Evolutionary conservation across 2,329 filamentous ascomycete genomes (phyloP), one percentile per base, ranked within the genome.

Genomic region (Arthrinium phaeospermum): DNA sequence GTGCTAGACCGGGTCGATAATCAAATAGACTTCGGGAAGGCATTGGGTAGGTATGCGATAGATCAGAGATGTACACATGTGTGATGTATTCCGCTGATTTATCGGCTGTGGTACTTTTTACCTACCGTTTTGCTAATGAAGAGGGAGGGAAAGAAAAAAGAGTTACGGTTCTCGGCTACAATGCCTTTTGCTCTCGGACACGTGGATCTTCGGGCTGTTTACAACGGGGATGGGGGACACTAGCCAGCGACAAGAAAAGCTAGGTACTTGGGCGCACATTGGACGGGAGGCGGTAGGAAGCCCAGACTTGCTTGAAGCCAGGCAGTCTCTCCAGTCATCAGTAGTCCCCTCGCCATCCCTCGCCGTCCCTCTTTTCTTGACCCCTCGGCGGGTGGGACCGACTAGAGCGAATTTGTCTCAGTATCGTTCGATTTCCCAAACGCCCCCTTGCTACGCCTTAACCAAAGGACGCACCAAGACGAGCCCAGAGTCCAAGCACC

Each of bases 351-450:
- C 19, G 19, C 46, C 16, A 14, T 47, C 46, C 46, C 46, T 47
- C 46, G 27, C 27, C 27, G 27, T 30, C 27, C 27, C 27, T 30
- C 27, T 30, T 22, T 41, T 41, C 57, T 37, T 34, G 10, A 64
- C 34, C 57, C 34, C 57, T 64, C 19, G 45, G 22, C 45, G 67
- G 44, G 67, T 27, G 67, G 67, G 67, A 24, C 45, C 67, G 67
- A 37, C 67, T 69, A 69, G 47, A 4, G 34, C 47, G 45, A 49
- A 69, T 47, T 69, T 69, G 67, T 69, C 67, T 69, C 67, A 69
- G 45, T 49, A 69, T 69, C 67, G 67, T 69, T 69, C 67, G 67
- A 69, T 69, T 69, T 49, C 16, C 27, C 22, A 49, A 69, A 49
- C 45, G 67, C 57, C 34, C 57, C 57, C 57, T 41, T 64, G 34